Evolutionary conservation across 345 rosid genomes (phyloP), one percentile per base, ranked within the genome.

Genomic region (Salix exigua): DNA sequence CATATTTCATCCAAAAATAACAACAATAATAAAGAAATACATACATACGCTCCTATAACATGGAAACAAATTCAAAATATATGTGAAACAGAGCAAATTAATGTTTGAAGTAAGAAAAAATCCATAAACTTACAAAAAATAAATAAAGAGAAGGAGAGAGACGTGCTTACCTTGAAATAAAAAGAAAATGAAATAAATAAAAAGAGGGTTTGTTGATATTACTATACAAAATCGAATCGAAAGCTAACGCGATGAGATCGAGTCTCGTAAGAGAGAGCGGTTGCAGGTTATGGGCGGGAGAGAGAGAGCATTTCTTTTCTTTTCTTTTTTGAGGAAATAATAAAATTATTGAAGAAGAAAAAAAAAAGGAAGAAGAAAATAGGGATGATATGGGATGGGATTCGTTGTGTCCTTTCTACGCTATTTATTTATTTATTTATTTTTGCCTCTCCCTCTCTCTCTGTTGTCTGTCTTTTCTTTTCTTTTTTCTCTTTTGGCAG

Each of bases 391-490:
- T 2, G 68, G 62, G 66, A 25, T 73, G 68, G 75, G 75, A 73
- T 61, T 73, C 75, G 75, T 72, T 66, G 66, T 58, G 66, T 72
- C 68, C 6, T 42, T 60, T 73, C 23, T 4, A 73, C 75, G 68
- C 75, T 6, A 73, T 73, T 33, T 40, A 25, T 40, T 40, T 40
- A n/a, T n/a, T n/a, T n/a, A n/a, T n/a, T n/a, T n/a, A n/a, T 8
- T 40, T 40, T 40, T 38, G 35, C 35, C 44, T 40, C 46, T 40
- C 44, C 2, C 44, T 11, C 44, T 2, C 44, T 40, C 44, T 40
- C 13, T 40, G 13, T 40, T 42, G 46, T 12, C 46, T 10, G 46
- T 11, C 14, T 42, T 42, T 13, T 42, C 14, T 42, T 11, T 10
- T 8, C n/a, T 42, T 40, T 42, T 42, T 10, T 11, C 13, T 12